Base-by-base conservation (phyloP, 139 green algal genomes). In the Eudorina sp. region DNA sequence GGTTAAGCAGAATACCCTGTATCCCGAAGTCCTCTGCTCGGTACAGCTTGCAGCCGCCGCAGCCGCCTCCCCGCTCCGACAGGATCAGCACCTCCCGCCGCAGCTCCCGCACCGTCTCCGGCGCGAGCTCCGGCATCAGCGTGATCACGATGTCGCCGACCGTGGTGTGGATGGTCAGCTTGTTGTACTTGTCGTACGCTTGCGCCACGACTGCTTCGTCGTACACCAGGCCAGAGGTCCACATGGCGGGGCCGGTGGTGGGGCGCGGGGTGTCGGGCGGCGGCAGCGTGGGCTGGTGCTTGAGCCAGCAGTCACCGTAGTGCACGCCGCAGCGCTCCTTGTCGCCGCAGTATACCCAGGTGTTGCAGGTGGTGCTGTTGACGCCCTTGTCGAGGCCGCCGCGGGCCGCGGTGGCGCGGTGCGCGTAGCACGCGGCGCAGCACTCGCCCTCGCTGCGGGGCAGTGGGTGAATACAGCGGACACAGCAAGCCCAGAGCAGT, bases 1-100 rank as follows among this genome's bases (percentile, higher is more conserved):
- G 60, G 41, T 64, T 29, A 4, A 68, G 40, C 3, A 92, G 45
- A 8, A 90, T 53, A 18, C 88, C 89, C 55, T 92, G 89, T 62
- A 92, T 70, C 21, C 89, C 73, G 53, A 92, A 92, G 75, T 83
- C 34, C 75, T 88, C 86, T 2, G 68, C 38, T 41, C 84, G 84
- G 58, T 84, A 89, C n/a, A 74, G n/a, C 40, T 41, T 55, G 82
- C 87, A 78, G 53, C 64, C 83, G 41, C 66, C 60, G 55, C 88
- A 88, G n/a, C 81, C 41, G 8, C 34, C 66, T 1, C 41, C 43
- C 46, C 5, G 4, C 19, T 25, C 29, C 18, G 25, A 51, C 34
- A 88, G 41, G 51, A 90, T 53, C 38, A 13, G 23, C 34, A 62
- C 89, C 64, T 79, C 58, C 6, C 89, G 77, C 25, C 76, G 75